Evolutionary conservation across 768 basidiomycete genomes (phyloP).

Genomic region (Pleurotus tuber-regium): DNA sequence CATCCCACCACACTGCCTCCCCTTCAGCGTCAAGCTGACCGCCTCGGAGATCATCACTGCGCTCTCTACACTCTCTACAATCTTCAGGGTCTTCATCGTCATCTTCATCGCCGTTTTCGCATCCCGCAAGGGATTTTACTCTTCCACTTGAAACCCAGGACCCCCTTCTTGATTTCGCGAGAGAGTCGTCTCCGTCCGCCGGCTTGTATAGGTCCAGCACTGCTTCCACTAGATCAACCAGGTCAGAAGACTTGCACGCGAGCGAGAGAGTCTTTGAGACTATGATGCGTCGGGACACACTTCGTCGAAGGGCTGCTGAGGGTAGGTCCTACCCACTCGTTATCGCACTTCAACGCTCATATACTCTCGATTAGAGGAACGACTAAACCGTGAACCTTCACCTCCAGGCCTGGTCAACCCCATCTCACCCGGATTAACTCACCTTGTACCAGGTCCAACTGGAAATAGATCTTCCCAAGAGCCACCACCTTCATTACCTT

Average conservation of each 20-base stretch:
- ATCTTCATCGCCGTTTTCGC: too few relatives aligned
- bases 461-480: background rate
- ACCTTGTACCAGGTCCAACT: background rate
- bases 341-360: background rate
- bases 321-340: background rate
- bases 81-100: background rate
- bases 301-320: background rate
- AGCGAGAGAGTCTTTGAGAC: background rate
- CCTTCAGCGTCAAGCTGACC: background rate
- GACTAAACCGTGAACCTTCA: background rate
- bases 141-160: background rate
- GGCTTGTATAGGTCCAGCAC: background rate
- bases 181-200: background rate
- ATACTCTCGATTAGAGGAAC: background rate
- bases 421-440: background rate
- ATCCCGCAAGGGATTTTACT: too few relatives aligned
- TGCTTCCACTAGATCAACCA: background rate
- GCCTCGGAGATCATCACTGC: background rate
- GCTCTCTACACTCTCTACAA: background rate
- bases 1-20: background rate
- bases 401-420: background rate
- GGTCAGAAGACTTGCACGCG: too few relatives aligned
- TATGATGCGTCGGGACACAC: background rate
- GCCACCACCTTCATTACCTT: constrained; percentile 2
- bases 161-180: too few relatives aligned